Evolutionary conservation across 345 rosid species (phyloP).

Genomic region (Aurinia saxatilis): DNA sequence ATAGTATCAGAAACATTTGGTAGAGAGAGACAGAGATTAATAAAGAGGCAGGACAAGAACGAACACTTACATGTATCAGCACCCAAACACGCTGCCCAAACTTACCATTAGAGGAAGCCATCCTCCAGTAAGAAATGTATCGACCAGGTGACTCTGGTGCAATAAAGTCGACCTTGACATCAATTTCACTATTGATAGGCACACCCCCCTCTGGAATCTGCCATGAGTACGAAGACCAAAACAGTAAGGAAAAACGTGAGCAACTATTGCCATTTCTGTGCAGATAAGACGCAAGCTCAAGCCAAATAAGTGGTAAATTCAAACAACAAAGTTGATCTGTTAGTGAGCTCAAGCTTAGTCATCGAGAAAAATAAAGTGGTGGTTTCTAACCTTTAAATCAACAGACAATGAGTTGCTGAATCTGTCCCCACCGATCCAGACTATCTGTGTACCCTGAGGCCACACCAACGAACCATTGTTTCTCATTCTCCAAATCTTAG

Average conservation of each 20-base stretch:
- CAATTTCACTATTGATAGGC: constrained; percentile 57
- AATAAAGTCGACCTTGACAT: constrained; percentile 66
- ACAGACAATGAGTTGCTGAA: constrained; percentile 34
- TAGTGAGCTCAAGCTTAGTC: not conserved
- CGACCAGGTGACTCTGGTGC: constrained; percentile 75
- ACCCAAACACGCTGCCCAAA: constrained; percentile 98
- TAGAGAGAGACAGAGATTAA: not conserved
- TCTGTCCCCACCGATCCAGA: constrained; percentile 79
- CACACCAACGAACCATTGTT: constrained; percentile 69
- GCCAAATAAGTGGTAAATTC: not conserved
- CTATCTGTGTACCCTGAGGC: constrained; percentile 54
- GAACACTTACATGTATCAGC: constrained; percentile 52
- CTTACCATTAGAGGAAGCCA: constrained; percentile 61
- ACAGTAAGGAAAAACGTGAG: not conserved
- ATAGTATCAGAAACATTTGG: not conserved
- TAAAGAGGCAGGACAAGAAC: not conserved
- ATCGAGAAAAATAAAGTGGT: constrained; percentile 2
- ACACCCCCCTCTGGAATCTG: constrained; percentile 69
- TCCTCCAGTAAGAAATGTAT: constrained; percentile 86
- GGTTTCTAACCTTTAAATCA: constrained; percentile 50
- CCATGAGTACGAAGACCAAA: not conserved
- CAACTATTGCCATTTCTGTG: not conserved
- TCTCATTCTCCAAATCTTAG: constrained; percentile 90
- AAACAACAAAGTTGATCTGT: not conserved
- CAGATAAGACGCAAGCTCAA: not conserved